Evolutionary conservation across 2,329 filamentous ascomycete species (phyloP), one percentile per base, ranked within the genome.

Genomic region (Fusarium austroafricanum): DNA sequence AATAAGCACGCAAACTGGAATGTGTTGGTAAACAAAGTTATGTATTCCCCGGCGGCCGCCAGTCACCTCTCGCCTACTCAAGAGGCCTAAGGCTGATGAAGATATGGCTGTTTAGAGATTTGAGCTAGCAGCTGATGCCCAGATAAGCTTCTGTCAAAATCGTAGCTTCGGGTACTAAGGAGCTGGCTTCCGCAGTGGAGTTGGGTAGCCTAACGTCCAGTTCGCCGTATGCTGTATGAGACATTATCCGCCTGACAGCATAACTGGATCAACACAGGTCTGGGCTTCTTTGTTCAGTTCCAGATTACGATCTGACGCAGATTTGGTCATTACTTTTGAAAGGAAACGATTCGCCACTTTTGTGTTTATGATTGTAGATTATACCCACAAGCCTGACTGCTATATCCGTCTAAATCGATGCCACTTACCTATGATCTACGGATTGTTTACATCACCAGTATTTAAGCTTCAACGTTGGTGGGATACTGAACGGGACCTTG

Each of bases 61-160:
- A 40, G 21, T 31, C 21, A 26, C 26, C 45, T n/a, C 5, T 21
- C 10, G 3, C 10, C 10, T 3, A 9, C n/a, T 20, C 33, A 51
- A 35, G 2, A 9, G 6, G 7, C 10, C 7, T 6, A 17, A 6
- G 17, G 10, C n/a, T n/a, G 7, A 8, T n/a, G 15, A 35, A 35
- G 33, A 35, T 17, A 9, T 10, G 15, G 33, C 17, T 35, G 15
- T 38, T 39, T 20, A 18, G 37, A 29, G 9, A 12, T n/a, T 37
- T 6, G 8, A n/a, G 11, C 47, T 53, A 44, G 49, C 1, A 11
- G 17, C 14, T 49, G 29, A 42, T 23, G 28, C 26, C n/a, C 12
- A n/a, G 40, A 53, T 37, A 66, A 66, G 28, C 46, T 69, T 53
- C 61, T 61, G 23, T 51, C 55, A 57, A 12, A 46, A 53, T 20